phyloP scores from a whole-genome alignment of 805 yeast species.

The Metschnikowia proteae region DNA sequence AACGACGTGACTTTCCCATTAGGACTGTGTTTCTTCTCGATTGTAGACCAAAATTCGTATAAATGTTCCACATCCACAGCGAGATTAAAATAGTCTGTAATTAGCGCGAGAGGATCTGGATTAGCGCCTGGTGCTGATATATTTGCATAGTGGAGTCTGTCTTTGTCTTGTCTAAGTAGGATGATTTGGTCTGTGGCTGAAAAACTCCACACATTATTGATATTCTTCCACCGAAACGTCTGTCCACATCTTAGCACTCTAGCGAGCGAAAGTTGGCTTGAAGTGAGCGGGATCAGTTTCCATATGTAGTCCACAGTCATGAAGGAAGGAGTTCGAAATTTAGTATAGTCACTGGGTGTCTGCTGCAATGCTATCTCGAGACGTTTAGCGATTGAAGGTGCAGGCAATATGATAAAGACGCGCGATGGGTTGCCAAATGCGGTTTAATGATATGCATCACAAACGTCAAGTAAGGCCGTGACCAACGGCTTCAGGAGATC shows the following conservation, averaged over 20 bases:
- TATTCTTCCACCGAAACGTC: conserved; percentile 74
- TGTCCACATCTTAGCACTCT: conserved; percentile 81
- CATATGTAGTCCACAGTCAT: conserved; percentile 18
- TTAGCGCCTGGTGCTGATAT: conserved; percentile 22
- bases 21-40: conserved; percentile 47
- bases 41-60: conserved; percentile 57
- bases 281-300: conserved; percentile 14
- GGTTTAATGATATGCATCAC: conserved; percentile 7
- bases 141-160: conserved; percentile 50
- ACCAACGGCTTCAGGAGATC: no score
- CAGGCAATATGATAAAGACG: background rate
- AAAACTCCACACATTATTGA: conserved; percentile 63
- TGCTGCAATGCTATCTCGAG: background rate
- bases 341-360: no score
- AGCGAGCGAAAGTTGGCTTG: conserved; percentile 51
- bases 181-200: conserved; percentile 58
- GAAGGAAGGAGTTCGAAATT: background rate
- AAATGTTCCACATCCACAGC: conserved; percentile 50
- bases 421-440: conserved; percentile 6
- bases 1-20: conserved; percentile 31
- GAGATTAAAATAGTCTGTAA: conserved; percentile 70
- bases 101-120: conserved; percentile 33
- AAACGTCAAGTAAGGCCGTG: no score
- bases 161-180: conserved; percentile 57
- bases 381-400: background rate